Base-by-base conservation (phyloP, 1,284 basidiomycete species). In the Cystobasidium slooffiae region DNA sequence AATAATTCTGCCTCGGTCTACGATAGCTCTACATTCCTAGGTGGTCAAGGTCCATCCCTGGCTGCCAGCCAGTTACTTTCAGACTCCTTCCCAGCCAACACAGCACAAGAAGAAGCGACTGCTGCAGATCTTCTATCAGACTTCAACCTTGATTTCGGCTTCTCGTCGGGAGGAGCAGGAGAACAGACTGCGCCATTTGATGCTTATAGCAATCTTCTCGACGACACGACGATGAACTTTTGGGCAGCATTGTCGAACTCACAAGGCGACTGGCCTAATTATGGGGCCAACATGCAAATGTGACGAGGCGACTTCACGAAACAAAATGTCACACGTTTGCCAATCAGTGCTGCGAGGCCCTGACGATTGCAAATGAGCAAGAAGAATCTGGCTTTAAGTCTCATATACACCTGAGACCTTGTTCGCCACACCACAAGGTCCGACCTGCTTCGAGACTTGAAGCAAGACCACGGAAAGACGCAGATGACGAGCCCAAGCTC, bases 61-160 rank as follows among this genome's bases (percentile, higher is more conserved):
- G 58, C 69, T 22, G 47, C 69, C 16, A 66, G 53, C 43, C 63
- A 65, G 51, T 43, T 56, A 2, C 43, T 73, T 5, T 65, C 70
- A 37, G 70, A 73, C 51, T 59, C 62, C 9, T 65, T 73, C 52
- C 52, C 52, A 37, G 12, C 70, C 9, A 73, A 66, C 47, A 73
- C 62, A n/a, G 63, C 70, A 47, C 70, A 73, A 31, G 70, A 73
- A 31, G 70, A 73, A 58, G 56, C 56, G n/a, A 73, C 62, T 4
- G 70, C 70, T 46, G 70, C 70, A 37, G 63, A 65, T 73, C 63
- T 73, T 4, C 37, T 73, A 44, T 41, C 70, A 16, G 69, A 72
- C 43, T 73, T 73, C 70, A 73, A 73, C 20, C 62, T 73, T 7
- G 70, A 73, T 39, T 73, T 73, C 51, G 52, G 62, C 22, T 73